Evolutionary conservation across 139 green algal genomes (phyloP).

Genomic region (Coccomyxa sp.): DNA sequence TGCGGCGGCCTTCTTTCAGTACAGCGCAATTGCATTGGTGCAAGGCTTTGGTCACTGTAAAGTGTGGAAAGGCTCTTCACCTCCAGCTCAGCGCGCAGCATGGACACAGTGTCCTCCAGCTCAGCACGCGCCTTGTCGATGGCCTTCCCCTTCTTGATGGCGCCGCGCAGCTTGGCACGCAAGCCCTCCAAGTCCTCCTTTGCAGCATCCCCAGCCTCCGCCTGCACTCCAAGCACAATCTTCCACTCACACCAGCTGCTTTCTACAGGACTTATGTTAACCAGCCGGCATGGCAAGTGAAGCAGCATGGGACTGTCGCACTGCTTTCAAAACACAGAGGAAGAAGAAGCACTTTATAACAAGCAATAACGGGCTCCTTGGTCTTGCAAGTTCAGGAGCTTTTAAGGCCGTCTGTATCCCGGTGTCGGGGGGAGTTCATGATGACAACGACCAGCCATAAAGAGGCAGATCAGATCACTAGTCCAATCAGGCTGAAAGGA

Average conservation of each 20-base stretch:
- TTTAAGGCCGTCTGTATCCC: too few species aligned
- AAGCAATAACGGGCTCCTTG: too few species aligned
- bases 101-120: background rate
- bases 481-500: background rate
- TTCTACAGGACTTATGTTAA: background rate
- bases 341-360: too few species aligned
- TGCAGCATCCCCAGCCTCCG: background rate
- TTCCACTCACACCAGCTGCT: background rate
- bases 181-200: background rate
- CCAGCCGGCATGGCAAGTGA: background rate
- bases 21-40: background rate
- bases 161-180: background rate
- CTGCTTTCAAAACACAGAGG: background rate
- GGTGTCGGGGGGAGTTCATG: background rate
- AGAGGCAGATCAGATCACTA: background rate
- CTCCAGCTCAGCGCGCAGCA: background rate
- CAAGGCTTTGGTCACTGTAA: background rate
- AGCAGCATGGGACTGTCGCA: background rate
- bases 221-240: background rate
- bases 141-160: conserved; percentile 2
- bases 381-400: too few species aligned
- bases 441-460: background rate
- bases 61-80: background rate
- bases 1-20: background rate
- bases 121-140: background rate